Evolutionary conservation across 2,329 filamentous ascomycete genomes (phyloP).

Genomic region (Fusarium sp.): DNA sequence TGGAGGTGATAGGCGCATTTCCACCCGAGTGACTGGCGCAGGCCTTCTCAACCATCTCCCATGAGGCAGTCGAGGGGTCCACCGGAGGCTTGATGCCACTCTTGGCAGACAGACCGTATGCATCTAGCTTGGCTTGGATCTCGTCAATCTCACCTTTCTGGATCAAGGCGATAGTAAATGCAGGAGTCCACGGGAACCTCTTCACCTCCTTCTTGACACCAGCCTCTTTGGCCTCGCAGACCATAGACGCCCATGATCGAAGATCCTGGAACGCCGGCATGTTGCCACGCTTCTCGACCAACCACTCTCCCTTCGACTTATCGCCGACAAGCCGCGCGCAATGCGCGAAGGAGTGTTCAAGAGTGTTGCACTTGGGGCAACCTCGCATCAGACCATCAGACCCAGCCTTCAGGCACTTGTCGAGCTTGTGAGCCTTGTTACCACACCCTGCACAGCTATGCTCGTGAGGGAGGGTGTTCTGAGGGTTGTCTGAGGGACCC

Average conservation of each 20-base stretch:
- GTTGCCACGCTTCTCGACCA: not conserved
- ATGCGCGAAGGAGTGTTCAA: not conserved
- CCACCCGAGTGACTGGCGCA: not conserved
- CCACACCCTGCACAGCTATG: too few species aligned
- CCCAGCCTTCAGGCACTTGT: not conserved
- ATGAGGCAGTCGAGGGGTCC: not conserved
- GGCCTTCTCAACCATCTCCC: not conserved
- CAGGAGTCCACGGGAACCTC: not conserved
- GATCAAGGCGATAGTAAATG: not conserved
- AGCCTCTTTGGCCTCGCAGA: too few species aligned
- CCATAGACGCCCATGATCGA: not conserved
- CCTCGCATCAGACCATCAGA: not conserved
- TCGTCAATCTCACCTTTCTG: not conserved
- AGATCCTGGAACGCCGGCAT: not conserved
- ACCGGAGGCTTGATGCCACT: not conserved
- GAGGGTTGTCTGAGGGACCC: too few species aligned
- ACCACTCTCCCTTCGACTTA: not conserved
- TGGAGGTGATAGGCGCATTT: not conserved
- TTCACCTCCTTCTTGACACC: not conserved
- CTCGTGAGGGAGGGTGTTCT: too few species aligned
- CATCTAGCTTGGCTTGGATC: not conserved
- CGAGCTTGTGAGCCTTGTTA: not conserved
- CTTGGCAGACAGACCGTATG: not conserved
- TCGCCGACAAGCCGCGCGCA: not conserved
- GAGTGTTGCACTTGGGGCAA: not conserved